Evolutionary conservation across 352 stramenopile genomes (phyloP), one percentile per base, ranked within the genome.

Genomic region (Pythium sp.): DNA sequence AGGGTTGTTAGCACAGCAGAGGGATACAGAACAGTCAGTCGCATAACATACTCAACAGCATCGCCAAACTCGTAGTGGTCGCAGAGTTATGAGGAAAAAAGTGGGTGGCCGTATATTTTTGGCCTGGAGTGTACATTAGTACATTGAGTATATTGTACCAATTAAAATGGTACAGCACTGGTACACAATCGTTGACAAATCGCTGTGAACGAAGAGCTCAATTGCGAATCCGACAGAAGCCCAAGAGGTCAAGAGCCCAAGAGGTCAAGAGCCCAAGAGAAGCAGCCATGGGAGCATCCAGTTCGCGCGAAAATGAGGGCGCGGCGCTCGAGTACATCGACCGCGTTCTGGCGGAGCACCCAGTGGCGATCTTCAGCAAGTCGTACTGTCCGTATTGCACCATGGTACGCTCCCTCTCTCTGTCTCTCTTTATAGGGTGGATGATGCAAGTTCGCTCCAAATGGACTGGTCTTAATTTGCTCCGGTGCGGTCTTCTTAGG

Each of bases 301-400:
- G 53, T 30, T 86, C 75, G 51, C 77, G 73, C 41, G 79, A 84
- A 70, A 86, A 82, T 51, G 79, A 86, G 65, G 68, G 72, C 24
- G 79, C 78, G 43, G 84, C 82, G 58, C 65, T 80, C 32, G 77
- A 78, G 67, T 91, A 87, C 71, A 75, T 93, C 56, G 75, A 89
- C 61, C 70, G 72, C 49, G 70, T 77, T 43, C 78, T 85, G 61
- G 71, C 69, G 3, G 70, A 84, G 59, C 76, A 91, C 69, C 64
- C 60, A 28, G 74, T 93, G 58, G 81, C 77, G 34, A 75, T 93
- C 73, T 98, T 98, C 73, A 97, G 90, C 69, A 99, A 99, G 81
- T 87, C 86, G 24, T 98, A 95, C 76, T 99, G 96, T 65, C 93
- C 92, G 3, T 98, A 97, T 75, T 99, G 96, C 74, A 79, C 74